Conservation (phyloP, 2,329 filamentous ascomycete species). For the Fusarium oligoseptatum region DNA sequence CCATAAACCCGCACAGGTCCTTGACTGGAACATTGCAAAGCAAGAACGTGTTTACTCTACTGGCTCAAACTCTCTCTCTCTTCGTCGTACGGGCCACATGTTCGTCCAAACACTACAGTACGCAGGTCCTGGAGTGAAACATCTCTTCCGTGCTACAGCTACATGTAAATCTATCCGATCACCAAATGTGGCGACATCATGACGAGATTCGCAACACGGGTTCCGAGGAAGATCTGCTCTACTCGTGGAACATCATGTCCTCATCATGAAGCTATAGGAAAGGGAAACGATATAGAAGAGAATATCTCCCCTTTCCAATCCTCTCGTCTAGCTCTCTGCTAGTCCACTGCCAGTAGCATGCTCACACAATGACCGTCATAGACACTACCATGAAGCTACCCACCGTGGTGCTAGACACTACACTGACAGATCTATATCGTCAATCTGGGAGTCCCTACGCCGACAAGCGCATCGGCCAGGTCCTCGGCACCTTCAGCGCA, state of each 20-base stretch:
- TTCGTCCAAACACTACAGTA: not conserved
- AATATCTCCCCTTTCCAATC: not conserved
- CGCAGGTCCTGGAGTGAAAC: not conserved
- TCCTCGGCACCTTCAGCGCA: slow-evolving; percentile 48
- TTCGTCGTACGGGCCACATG: not conserved
- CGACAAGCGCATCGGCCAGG: slow-evolving; percentile 47
- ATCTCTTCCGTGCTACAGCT: slow-evolving; percentile 1
- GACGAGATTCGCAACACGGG: not conserved
- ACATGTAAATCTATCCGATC: not conserved
- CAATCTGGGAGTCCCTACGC: slow-evolving; percentile 40
- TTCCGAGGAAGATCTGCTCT: not conserved
- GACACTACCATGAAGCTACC: slow-evolving; percentile 41
- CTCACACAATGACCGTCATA: slow-evolving; percentile 6
- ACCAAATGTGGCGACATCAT: slow-evolving; percentile 12
- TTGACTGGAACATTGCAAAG: not conserved
- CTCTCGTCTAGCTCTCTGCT: not conserved
- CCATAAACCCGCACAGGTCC: not conserved
- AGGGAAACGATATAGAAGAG: not conserved
- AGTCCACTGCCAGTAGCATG: not conserved
- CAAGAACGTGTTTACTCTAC: not conserved
- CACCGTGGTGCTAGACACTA: slow-evolving; percentile 51
- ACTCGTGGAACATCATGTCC: too few species aligned
- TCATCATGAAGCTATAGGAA: too few species aligned
- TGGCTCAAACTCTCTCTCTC: not conserved
- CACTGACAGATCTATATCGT: slow-evolving; percentile 52